phyloP scores from a whole-genome alignment of 306 rosid species.

The Fragaria ananassa region DNA sequence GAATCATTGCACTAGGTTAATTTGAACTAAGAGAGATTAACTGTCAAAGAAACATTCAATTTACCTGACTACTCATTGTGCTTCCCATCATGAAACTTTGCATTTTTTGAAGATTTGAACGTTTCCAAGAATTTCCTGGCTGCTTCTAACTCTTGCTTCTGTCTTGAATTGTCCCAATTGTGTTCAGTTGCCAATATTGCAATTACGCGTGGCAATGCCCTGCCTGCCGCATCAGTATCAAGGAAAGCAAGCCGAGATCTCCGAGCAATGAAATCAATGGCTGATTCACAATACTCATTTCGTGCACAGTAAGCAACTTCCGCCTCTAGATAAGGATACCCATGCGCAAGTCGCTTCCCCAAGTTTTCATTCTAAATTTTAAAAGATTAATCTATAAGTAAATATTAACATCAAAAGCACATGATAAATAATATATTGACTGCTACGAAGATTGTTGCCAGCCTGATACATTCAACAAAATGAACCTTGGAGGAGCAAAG shows the following conservation, averaged over 20 bases:
- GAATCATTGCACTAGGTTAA: background rate
- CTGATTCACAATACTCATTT: slow-evolving; percentile 90
- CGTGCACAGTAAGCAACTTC: slow-evolving; percentile 99
- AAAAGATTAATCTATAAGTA: slow-evolving; percentile 15
- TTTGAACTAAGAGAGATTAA: background rate
- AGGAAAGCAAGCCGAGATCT: slow-evolving; percentile 96
- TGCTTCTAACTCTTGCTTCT: slow-evolving; percentile 65
- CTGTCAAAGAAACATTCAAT: background rate
- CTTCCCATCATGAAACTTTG: slow-evolving; percentile 85
- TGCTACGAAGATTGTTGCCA: background rate
- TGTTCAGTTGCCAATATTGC: slow-evolving; percentile 81
- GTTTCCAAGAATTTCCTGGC: slow-evolving; percentile 68
- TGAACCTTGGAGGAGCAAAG: slow-evolving; percentile 20
- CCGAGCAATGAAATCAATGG: slow-evolving; percentile 92
- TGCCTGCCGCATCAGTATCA: slow-evolving; percentile 88
- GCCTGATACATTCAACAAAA: background rate
- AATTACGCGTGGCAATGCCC: slow-evolving; percentile 77
- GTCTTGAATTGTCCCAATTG: slow-evolving; percentile 77
- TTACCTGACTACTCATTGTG: slow-evolving; percentile 57
- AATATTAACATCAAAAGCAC: background rate
- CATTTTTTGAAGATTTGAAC: slow-evolving; percentile 86
- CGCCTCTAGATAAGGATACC: slow-evolving; percentile 93
- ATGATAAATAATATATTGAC: background rate
- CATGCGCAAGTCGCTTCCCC: slow-evolving; percentile 96
- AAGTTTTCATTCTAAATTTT: slow-evolving; percentile 61